Conservation (phyloP, 345 rosid genomes). For the Euclidium syriacum region DNA sequence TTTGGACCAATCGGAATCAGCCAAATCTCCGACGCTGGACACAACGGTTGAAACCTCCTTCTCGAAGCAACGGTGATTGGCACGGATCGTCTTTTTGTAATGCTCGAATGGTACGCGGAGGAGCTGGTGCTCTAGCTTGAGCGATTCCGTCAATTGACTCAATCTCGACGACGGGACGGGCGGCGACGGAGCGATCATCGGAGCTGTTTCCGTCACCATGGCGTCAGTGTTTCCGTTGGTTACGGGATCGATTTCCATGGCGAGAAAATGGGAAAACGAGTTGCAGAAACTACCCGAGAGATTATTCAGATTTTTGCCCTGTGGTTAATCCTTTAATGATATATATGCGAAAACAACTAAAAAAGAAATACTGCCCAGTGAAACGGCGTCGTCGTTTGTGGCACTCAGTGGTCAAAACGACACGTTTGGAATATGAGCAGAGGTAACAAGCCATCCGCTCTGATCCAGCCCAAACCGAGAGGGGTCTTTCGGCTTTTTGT, state of each 20-base stretch:
- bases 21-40: constrained; percentile 52
- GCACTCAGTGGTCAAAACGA: not conserved
- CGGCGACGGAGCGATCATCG: constrained; percentile 23
- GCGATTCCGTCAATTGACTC: constrained; percentile 68
- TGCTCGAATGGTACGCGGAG: constrained; percentile 94
- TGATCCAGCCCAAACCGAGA: not conserved
- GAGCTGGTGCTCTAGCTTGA: constrained; percentile 88
- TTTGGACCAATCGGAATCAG: constrained; percentile 50
- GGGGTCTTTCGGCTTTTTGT: no score
- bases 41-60: constrained; percentile 75
- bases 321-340: constrained; percentile 10
- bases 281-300: not conserved
- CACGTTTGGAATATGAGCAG: not conserved
- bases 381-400: not conserved
- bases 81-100: constrained; percentile 88
- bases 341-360: not conserved
- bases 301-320: constrained; percentile 11
- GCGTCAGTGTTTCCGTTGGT: constrained; percentile 41
- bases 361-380: not conserved
- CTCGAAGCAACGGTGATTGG: constrained; percentile 73
- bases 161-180: constrained; percentile 43
- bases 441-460: not conserved
- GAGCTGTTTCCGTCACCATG: constrained; percentile 25
- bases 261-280: not conserved
- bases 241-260: constrained; percentile 47